Evolutionary conservation across 2,329 filamentous ascomycete genomes (phyloP), one percentile per base, ranked within the genome.

Genomic region (Pseudocercospora fuligena): DNA sequence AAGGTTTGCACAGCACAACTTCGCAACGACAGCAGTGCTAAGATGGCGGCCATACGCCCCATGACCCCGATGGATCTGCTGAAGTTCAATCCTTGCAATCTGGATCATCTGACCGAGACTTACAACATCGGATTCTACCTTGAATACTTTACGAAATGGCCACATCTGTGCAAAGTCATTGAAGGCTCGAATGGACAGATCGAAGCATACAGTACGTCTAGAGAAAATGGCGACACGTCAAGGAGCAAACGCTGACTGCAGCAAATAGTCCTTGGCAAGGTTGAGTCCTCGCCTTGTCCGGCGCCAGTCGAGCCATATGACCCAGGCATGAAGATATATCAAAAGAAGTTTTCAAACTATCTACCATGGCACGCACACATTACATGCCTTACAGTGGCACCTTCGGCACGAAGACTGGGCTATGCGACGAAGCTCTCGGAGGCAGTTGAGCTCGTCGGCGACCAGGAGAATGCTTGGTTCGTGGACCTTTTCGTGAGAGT

Each of bases 301-400:
- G 84, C 92, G 53, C 88, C 89, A 61, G 87, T 91, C 78, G 86
- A 88, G 66, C 89, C 89, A 75, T 95, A 92, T 59, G 86, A 90
- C 75, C 93, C 83, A 14, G 62, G 73, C 56, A 67, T 78, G 23
- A 76, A 73, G 21, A 73, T 76, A 61, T 79, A 78, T 63, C 73
- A 73, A 47, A 81, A 79, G 71, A 77, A 81, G 12, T 79, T 80
- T 69, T 78, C 81, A 3, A 83, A 97, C 82, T 97, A 96, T 82
- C 90, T 97, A n/a, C 94, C 94, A n/a, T 98, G 93, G 92, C 95
- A 99, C 82, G 94, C 93, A 21, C 95, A 99, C 81, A 97, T 99
- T 77, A 99, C 95, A 4, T 95, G 94, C 40, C 85, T 99, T 60
- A 98, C 95, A 0, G 92, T 99, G 21, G 90, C 94, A 0, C 95